These are phyloP conservation scores for Acer yangbiense DNA, from an alignment of 345 rosid species.

Conservation along the genomic window DNA sequence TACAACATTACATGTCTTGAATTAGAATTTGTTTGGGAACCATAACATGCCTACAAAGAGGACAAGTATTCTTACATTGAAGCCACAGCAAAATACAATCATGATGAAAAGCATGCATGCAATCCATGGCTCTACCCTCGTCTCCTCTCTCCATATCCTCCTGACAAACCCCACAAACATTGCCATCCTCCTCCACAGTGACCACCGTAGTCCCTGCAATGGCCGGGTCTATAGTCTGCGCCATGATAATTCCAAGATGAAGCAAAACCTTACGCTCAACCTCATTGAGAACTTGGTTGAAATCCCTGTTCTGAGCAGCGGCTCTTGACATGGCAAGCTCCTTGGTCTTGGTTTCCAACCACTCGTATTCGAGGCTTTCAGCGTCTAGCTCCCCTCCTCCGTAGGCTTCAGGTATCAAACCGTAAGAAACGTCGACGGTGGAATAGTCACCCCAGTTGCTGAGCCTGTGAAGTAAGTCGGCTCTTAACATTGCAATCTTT, in stretches of 20 bases:
- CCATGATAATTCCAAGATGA: conserved; percentile 3
- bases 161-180: conserved; percentile 14
- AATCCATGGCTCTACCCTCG: conserved; percentile 8
- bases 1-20: no score
- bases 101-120: conserved; percentile 17
- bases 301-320: background rate
- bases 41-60: conserved; percentile 8
- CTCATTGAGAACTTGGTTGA: background rate
- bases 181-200: background rate
- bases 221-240: conserved; percentile 2
- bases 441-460: background rate
- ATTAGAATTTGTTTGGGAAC: background rate
- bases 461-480: background rate
- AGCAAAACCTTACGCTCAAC: background rate
- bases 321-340: conserved; percentile 12
- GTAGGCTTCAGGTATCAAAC: background rate
- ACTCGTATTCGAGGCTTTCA: background rate
- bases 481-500: background rate
- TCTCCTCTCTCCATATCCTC: background rate
- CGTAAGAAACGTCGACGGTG: background rate
- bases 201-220: background rate
- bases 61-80: background rate
- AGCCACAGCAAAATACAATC: background rate
- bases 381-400: background rate
- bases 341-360: background rate